A percentile compares a stretch with the other conserved stretches of the same genome.
These are phyloP conservation scores for Pseudoneurospora amorphoporcata DNA, from an alignment of 495 filamentous ascomycete species.

Conservation along the genomic window DNA sequence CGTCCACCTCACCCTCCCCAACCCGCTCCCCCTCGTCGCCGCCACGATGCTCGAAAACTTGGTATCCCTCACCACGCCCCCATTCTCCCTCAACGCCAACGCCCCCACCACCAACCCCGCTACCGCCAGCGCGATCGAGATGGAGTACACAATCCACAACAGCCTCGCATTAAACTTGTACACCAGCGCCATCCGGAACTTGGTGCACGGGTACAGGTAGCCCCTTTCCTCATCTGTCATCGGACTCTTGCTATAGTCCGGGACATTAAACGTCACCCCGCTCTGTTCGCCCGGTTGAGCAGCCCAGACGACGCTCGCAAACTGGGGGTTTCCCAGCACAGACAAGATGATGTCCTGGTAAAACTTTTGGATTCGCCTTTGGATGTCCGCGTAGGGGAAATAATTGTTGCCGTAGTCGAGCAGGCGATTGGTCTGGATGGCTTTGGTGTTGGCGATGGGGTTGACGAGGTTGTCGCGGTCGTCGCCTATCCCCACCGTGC, in stretches of 20 bases:
- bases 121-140: slow-evolving; percentile 19
- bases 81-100: slow-evolving; percentile 22
- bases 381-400: slow-evolving; percentile 15
- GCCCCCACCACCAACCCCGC: slow-evolving; percentile 14
- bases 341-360: slow-evolving; percentile 29
- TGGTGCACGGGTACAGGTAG: slow-evolving; percentile 20
- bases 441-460: slow-evolving; percentile 25
- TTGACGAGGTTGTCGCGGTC: slow-evolving; percentile 17
- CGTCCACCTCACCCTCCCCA: slow-evolving; percentile 22
- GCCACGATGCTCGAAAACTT: slow-evolving; percentile 28
- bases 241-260: neutral
- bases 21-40: slow-evolving; percentile 24
- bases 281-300: slow-evolving; percentile 17
- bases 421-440: slow-evolving; percentile 23
- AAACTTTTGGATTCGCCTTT: slow-evolving; percentile 14
- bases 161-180: slow-evolving; percentile 24
- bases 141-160: slow-evolving; percentile 30
- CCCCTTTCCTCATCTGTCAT: neutral
- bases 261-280: slow-evolving; percentile 5
- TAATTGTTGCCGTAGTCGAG: slow-evolving; percentile 20
- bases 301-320: slow-evolving; percentile 27
- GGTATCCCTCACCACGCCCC: slow-evolving; percentile 22
- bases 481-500: slow-evolving; percentile 15
- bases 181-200: slow-evolving; percentile 18
- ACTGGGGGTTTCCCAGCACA: slow-evolving; percentile 24